These are phyloP conservation scores for Boletales sp. DNA, from an alignment of 768 basidiomycete genomes.

Conservation along the genomic window DNA sequence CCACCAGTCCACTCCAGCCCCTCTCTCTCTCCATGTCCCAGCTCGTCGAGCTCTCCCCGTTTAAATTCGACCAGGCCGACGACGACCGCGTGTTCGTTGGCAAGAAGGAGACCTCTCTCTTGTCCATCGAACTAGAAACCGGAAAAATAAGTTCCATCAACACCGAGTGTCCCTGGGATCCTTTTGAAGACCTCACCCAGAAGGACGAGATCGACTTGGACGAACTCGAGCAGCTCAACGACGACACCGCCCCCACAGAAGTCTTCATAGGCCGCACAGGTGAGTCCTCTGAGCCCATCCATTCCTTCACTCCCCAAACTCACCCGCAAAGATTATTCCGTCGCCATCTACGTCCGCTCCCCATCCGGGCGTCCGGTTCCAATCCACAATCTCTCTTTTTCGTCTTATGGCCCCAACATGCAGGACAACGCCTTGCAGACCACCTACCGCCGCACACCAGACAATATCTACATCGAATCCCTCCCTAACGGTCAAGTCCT, in stretches of 20 bases:
- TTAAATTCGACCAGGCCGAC: slow-evolving; percentile 61
- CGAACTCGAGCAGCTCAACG: slow-evolving; percentile 49
- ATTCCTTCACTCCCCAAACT: slow-evolving; percentile 3
- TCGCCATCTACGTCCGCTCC: slow-evolving; percentile 70
- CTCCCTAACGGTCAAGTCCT: slow-evolving; percentile 76
- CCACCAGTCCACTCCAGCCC: slow-evolving; percentile 69
- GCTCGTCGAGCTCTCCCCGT: slow-evolving; percentile 83
- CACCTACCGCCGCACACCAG: slow-evolving; percentile 71
- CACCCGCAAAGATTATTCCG: slow-evolving; percentile 69
- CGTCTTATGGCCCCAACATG: slow-evolving; percentile 90
- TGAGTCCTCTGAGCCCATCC: slow-evolving; percentile 28
- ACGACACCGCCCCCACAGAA: slow-evolving; percentile 33
- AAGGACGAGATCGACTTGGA: slow-evolving; percentile 49
- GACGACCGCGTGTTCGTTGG: slow-evolving; percentile 81
- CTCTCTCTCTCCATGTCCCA: slow-evolving; percentile 91
- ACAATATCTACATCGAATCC: slow-evolving; percentile 78
- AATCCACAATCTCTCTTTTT: slow-evolving; percentile 84
- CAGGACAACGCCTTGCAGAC: slow-evolving; percentile 72
- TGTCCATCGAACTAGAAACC: slow-evolving; percentile 74
- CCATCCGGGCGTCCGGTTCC: slow-evolving; percentile 37
- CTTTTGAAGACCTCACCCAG: slow-evolving; percentile 50
- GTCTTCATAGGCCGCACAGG: slow-evolving; percentile 68
- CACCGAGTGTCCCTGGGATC: slow-evolving; percentile 76
- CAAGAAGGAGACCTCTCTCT: slow-evolving; percentile 80
- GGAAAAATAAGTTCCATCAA: slow-evolving; percentile 75